These are phyloP conservation scores for Ophiorrhiza pumila DNA, from an alignment of 257 asterid species.

Conservation along the genomic window DNA sequence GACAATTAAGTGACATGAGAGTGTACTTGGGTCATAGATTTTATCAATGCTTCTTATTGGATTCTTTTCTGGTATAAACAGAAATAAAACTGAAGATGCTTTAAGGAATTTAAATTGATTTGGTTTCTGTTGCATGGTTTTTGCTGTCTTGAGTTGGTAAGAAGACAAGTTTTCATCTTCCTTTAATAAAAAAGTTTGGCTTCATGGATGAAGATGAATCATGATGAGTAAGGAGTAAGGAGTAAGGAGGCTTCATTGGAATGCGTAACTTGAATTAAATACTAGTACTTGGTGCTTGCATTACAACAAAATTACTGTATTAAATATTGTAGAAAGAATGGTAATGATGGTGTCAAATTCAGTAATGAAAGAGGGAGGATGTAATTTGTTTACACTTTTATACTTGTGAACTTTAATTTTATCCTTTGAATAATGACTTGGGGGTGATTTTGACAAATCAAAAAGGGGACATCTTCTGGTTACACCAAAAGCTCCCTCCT, in stretches of 20 bases:
- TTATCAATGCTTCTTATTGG: not conserved
- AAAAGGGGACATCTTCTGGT: too few species aligned
- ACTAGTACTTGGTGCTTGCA: too few species aligned
- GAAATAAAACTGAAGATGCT: not conserved
- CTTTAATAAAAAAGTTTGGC: not conserved
- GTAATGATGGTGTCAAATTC: too few species aligned
- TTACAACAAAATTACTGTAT: too few species aligned
- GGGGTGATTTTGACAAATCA: too few species aligned
- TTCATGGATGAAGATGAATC: not conserved
- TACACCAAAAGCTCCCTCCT: too few species aligned
- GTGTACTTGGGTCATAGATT: not conserved
- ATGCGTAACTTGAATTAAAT: not conserved
- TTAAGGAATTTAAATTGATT: not conserved
- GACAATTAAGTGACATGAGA: not conserved
- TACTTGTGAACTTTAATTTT: too few species aligned
- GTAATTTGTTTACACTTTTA: too few species aligned
- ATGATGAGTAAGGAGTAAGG: too few species aligned
- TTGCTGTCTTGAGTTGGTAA: not conserved
- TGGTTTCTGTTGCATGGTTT: not conserved
- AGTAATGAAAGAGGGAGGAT: too few species aligned
- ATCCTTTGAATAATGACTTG: too few species aligned
- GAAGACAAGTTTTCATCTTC: not conserved
- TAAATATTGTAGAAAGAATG: too few species aligned
- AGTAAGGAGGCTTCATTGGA: not conserved
- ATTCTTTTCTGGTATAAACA: conserved; percentile 1